Conservation (phyloP, 805 yeast genomes). For the Naumovozyma baii region DNA sequence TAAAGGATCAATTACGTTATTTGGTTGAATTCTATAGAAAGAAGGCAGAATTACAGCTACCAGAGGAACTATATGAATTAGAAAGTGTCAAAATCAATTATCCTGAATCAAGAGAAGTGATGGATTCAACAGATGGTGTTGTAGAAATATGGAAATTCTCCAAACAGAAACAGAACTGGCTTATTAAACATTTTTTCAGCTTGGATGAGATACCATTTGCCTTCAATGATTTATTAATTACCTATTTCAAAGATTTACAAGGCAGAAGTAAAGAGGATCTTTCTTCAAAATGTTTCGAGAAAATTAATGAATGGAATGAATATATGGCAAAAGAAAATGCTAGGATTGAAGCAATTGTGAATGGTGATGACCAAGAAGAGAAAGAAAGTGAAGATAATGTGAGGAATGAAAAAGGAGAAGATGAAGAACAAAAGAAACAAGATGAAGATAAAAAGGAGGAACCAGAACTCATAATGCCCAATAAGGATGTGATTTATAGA, state of each 20-base stretch:
- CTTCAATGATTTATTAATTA: slow-evolving; percentile 20
- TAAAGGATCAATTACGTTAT: slow-evolving; percentile 29
- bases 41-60: slow-evolving; percentile 20
- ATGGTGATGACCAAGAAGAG: slow-evolving; percentile 9
- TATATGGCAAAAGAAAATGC: slow-evolving; percentile 17
- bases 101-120: slow-evolving; percentile 6
- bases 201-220: slow-evolving; percentile 21
- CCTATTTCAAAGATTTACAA: slow-evolving; percentile 24
- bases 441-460: slow-evolving; percentile 8
- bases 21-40: slow-evolving; percentile 26
- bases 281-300: slow-evolving; percentile 12
- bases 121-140: slow-evolving; percentile 10
- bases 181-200: slow-evolving; percentile 25
- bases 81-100: slow-evolving; percentile 20
- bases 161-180: slow-evolving; percentile 31
- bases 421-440: slow-evolving; percentile 6
- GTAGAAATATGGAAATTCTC: slow-evolving; percentile 31
- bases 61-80: slow-evolving; percentile 12
- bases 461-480: slow-evolving; percentile 13
- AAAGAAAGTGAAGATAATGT: slow-evolving; percentile 2
- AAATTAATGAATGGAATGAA: slow-evolving; percentile 21
- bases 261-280: slow-evolving; percentile 19
- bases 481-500: slow-evolving; percentile 18
- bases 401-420: slow-evolving; percentile 3
- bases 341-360: slow-evolving; percentile 18